These are phyloP conservation scores for Penicillium antarcticum DNA, from an alignment of 495 filamentous ascomycete genomes.

Conservation along the genomic window DNA sequence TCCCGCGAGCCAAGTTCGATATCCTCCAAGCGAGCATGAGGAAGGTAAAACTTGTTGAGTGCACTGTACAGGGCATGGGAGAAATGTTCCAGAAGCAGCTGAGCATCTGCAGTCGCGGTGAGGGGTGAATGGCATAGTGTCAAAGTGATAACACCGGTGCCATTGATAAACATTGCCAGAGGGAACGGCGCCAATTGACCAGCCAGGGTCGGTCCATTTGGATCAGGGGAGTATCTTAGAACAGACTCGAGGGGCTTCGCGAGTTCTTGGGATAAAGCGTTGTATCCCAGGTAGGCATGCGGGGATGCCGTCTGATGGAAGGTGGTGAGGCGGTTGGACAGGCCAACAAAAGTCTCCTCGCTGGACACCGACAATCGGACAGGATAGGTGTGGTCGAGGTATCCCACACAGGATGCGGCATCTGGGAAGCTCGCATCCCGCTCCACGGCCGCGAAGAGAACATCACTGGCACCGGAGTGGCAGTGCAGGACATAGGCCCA, in stretches of 20 bases:
- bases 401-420: neutral
- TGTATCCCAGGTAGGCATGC: neutral
- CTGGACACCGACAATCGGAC: conserved; percentile 1
- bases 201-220: neutral
- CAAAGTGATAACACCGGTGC: neutral
- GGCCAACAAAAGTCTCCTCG: neutral
- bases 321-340: neutral
- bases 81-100: neutral
- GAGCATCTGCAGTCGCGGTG: neutral
- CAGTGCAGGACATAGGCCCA: conserved; percentile 1
- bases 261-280: neutral
- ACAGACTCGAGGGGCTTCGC: neutral
- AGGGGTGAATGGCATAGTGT: neutral
- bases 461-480: neutral
- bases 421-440: neutral
- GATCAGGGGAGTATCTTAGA: neutral
- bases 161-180: neutral
- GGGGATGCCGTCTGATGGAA: neutral
- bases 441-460: neutral
- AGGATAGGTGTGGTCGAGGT: neutral
- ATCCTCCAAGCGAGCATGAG: neutral
- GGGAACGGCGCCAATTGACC: neutral
- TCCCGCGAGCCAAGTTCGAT: neutral
- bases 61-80: neutral
- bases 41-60: neutral